Base-by-base conservation (phyloP, 2,329 filamentous ascomycete genomes). In the Dothistroma pini region DNA sequence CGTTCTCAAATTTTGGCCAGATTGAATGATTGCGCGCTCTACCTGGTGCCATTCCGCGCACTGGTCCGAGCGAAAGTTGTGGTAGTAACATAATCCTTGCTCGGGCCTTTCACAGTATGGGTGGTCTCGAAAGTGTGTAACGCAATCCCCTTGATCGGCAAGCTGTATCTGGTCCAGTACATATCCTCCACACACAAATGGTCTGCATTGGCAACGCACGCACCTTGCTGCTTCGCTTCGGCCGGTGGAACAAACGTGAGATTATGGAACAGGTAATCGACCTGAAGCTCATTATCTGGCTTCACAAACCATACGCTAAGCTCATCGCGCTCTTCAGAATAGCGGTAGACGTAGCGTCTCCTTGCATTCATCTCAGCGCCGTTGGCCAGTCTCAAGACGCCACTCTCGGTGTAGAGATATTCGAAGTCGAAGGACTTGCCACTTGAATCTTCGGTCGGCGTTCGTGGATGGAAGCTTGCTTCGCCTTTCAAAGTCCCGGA, bases 281-380 rank as follows among this genome's bases (percentile, higher is more conserved):
- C 86, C 14, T 81, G 80, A 58, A 79, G 78, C 16, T 80, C 75
- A 62, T 90, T 86, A 16, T 88, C 84, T 8, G 70, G 68, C 64
- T 86, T 85, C 44, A 85, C 85, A 67, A 92, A 92, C 89, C 89
- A 93, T 0, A 89, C 86, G 62, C 84, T 89, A 22, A 93, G 76
- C 31, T 73, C 74, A 68, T 91, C 88, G 1, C 70, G 76, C 10
- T 60, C 68, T 64, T 88, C 86, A 50, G 84, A 79, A 68, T 91
- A 92, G 0, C 89, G 83, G 79, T 89, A 92, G 1, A 90, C 80
- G 68, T 93, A 93, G 11, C 88, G 83, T 44, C 85, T 78, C 11
- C 80, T 85, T 0, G 86, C 87, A 16, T 78, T 80, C 74, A 90
- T 88, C 0, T 76, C 41, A 3, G 65, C 51, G 10, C 67, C 67